These are phyloP conservation scores for Diaporthe citrichinensis DNA, from an alignment of 2,329 filamentous ascomycete species.

Conservation along the genomic window DNA sequence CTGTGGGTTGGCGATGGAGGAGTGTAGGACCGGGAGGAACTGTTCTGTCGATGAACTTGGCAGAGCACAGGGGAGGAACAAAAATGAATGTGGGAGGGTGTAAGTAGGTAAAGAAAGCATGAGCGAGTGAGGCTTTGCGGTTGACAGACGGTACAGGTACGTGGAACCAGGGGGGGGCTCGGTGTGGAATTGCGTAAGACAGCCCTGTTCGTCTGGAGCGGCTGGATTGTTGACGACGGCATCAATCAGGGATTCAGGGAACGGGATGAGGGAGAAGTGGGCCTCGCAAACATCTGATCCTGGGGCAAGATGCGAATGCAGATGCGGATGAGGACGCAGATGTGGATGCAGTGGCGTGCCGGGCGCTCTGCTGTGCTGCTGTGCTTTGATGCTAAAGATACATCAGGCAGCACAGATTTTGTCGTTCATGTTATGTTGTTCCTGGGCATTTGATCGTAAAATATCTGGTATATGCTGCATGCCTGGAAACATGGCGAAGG, in stretches of 20 bases:
- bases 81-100: constrained; percentile 20
- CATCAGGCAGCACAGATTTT: not conserved
- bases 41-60: not conserved
- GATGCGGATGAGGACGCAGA: not conserved
- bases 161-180: constrained; percentile 20
- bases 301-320: not conserved
- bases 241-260: constrained; percentile 27
- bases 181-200: constrained; percentile 32
- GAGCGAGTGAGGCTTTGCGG: constrained; percentile 18
- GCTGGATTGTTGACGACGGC: constrained; percentile 25
- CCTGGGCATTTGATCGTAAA: not conserved
- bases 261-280: constrained; percentile 11
- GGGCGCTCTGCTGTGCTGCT: not conserved
- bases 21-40: not conserved
- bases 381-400: not conserved
- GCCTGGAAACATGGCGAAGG: not conserved
- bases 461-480: not conserved
- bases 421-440: not conserved
- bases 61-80: not conserved
- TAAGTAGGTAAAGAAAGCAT: not conserved
- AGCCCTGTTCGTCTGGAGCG: constrained; percentile 10
- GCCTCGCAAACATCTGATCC: constrained; percentile 15
- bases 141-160: constrained; percentile 8
- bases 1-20: not conserved
- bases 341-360: not conserved